Percentiles rank a stretch among this genome's conserved stretches.
These are phyloP conservation scores for Arxiozyma heterogenica DNA, from an alignment of 1,139 yeast genomes.

Conservation along the genomic window DNA sequence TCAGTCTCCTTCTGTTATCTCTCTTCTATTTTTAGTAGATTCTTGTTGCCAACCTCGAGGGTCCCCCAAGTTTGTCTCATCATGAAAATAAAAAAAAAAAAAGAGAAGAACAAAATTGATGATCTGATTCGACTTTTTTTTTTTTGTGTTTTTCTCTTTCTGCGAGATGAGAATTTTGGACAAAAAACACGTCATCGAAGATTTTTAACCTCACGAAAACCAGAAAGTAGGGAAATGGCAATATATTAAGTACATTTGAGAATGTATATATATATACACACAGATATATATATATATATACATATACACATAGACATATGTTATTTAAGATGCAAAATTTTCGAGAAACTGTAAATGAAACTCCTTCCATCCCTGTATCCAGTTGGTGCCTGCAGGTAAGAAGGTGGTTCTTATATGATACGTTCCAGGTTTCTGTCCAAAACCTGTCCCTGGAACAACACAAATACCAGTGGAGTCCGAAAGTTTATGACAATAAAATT, in stretches of 20 bases:
- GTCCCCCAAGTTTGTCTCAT: neutral
- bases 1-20: neutral
- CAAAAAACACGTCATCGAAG: neutral
- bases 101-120: too few relatives aligned
- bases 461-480: conserved; percentile 87
- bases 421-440: conserved; percentile 83
- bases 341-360: conserved; percentile 69
- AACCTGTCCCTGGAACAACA: conserved; percentile 94
- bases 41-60: neutral
- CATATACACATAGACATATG: too few relatives aligned
- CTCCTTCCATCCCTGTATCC: conserved; percentile 64
- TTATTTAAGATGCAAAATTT: conserved; percentile 34
- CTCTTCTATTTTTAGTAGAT: neutral
- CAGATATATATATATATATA: too few relatives aligned
- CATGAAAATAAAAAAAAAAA: neutral
- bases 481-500: conserved; percentile 73
- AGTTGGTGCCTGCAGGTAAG: conserved; percentile 86
- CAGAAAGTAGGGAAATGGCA: neutral
- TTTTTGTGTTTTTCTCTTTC: too few relatives aligned
- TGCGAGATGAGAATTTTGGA: too few relatives aligned
- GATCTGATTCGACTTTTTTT: neutral
- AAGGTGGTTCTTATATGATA: conserved; percentile 92
- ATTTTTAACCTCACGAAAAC: neutral
- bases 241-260: neutral
- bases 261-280: too few relatives aligned